A percentile compares a stretch with the other conserved stretches of the same genome.
Evolutionary conservation across 495 filamentous ascomycete genomes (phyloP).

Genomic region (Zalerion maritima): DNA sequence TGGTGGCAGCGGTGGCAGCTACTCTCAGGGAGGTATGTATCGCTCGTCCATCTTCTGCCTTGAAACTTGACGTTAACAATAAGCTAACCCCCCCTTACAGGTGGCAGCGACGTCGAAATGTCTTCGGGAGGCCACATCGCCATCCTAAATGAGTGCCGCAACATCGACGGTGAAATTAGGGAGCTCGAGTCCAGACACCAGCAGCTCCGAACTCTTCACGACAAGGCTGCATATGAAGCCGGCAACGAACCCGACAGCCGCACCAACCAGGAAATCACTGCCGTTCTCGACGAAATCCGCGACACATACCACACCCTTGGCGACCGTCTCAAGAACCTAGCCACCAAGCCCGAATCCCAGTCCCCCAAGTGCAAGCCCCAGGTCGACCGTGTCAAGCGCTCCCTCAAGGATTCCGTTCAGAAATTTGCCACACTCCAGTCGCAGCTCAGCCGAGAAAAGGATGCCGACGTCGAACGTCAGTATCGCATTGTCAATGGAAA

Average conservation of each 20-base stretch:
- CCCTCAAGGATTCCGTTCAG: constrained; percentile 62
- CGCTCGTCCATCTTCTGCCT: constrained; percentile 3
- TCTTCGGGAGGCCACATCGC: constrained; percentile 47
- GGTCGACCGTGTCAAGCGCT: constrained; percentile 63
- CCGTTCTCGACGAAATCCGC: constrained; percentile 57
- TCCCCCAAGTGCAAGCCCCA: constrained; percentile 58
- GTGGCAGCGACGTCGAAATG: constrained; percentile 48
- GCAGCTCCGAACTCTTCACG: constrained; percentile 42
- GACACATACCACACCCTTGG: constrained; percentile 60
- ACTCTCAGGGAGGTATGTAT: constrained; percentile 1
- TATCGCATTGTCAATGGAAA: constrained; percentile 82
- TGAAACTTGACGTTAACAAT: constrained; percentile 1
- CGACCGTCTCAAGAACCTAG: constrained; percentile 60
- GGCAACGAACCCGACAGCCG: constrained; percentile 34
- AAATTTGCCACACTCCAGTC: constrained; percentile 65
- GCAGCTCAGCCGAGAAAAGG: constrained; percentile 59
- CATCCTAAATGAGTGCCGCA: constrained; percentile 68
- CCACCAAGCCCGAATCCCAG: constrained; percentile 59
- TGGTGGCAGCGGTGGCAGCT: constrained; percentile 15
- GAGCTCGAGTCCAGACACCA: constrained; percentile 51
- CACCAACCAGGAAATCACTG: constrained; percentile 43
- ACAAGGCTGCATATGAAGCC: constrained; percentile 42
- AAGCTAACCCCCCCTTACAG: constrained; percentile 5
- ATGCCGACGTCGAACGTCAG: constrained; percentile 71
- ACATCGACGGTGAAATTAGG: constrained; percentile 64